phyloP scores from a whole-genome alignment of 306 rosid genomes.

The Psophocarpus tetragonolobus region DNA sequence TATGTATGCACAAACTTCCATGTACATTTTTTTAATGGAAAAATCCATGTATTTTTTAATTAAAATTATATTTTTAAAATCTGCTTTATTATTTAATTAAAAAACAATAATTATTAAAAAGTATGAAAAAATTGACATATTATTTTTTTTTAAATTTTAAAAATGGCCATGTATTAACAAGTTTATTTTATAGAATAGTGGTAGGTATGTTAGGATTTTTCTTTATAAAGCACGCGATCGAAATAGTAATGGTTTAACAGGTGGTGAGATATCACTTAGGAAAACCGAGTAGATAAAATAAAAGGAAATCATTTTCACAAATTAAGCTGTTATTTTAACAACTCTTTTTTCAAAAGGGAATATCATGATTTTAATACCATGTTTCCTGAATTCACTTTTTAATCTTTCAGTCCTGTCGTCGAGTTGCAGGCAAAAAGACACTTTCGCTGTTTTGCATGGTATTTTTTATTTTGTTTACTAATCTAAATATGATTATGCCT shows the following conservation, averaged over 20 bases:
- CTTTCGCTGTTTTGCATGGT: background rate
- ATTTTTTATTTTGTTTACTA: background rate
- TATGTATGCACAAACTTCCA: background rate
- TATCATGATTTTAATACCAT: slow-evolving; percentile 21
- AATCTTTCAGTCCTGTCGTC: slow-evolving; percentile 2
- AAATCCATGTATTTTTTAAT: too few relatives aligned
- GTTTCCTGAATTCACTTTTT: slow-evolving; percentile 7
- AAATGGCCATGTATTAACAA: background rate
- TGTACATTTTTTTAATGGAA: background rate
- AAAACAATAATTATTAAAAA: background rate
- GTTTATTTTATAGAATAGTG: background rate
- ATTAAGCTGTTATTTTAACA: background rate
- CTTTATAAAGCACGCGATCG: slow-evolving; percentile 13
- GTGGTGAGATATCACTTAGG: slow-evolving; percentile 8
- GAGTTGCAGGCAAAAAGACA: background rate
- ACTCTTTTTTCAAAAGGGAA: background rate
- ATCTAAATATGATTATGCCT: background rate
- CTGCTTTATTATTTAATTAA: background rate
- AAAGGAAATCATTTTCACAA: background rate
- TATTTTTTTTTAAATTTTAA: background rate
- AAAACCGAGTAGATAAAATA: background rate
- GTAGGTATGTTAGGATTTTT: slow-evolving; percentile 27
- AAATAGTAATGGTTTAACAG: slow-evolving; percentile 24
- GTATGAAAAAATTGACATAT: background rate
- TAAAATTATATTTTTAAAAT: background rate